Percentiles rank a stretch among this genome's conserved stretches.
These are phyloP conservation scores for Bipolaris oryzae DNA, from an alignment of 2,329 filamentous ascomycete genomes.

Conservation along the genomic window DNA sequence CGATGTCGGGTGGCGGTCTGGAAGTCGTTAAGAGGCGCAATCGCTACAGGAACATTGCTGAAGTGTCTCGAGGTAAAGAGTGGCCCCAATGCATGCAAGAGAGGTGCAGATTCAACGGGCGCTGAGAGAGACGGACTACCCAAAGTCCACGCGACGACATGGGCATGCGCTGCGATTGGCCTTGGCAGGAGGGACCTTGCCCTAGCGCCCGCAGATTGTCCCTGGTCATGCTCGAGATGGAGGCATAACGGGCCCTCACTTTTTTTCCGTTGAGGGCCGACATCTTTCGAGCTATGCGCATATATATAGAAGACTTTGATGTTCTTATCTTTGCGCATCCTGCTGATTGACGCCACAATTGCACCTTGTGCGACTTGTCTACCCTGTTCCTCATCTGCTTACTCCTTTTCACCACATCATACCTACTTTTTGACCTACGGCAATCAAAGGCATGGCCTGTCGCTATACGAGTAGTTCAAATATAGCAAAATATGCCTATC, in stretches of 20 bases:
- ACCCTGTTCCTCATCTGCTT: conserved; percentile 2
- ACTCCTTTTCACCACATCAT: not conserved
- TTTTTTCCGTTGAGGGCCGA: not conserved
- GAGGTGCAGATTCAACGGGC: conserved; percentile 5
- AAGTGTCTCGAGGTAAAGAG: not conserved
- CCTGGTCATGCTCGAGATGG: conserved; percentile 1
- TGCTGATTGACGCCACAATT: conserved; percentile 1
- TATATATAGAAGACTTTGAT: not conserved
- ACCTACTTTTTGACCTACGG: not conserved
- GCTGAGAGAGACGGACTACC: conserved; percentile 21
- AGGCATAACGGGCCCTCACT: not conserved
- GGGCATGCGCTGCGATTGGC: conserved; percentile 18
- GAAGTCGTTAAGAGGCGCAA: conserved; percentile 4
- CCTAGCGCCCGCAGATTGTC: conserved; percentile 11
- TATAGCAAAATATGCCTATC: not conserved
- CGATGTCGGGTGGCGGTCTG: conserved; percentile 19
- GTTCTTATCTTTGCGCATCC: not conserved
- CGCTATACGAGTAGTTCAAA: not conserved
- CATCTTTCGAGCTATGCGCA: not conserved
- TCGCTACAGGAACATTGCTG: conserved; percentile 28
- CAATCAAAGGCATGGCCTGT: not conserved
- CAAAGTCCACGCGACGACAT: conserved; percentile 22
- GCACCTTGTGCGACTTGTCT: conserved; percentile 9
- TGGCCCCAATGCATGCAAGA: conserved; percentile 6
- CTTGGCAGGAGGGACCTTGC: conserved; percentile 26